Evolutionary conservation across 768 basidiomycete genomes (phyloP), one percentile per base, ranked within the genome.

Genomic region (Kwoniella mangroviensis): DNA sequence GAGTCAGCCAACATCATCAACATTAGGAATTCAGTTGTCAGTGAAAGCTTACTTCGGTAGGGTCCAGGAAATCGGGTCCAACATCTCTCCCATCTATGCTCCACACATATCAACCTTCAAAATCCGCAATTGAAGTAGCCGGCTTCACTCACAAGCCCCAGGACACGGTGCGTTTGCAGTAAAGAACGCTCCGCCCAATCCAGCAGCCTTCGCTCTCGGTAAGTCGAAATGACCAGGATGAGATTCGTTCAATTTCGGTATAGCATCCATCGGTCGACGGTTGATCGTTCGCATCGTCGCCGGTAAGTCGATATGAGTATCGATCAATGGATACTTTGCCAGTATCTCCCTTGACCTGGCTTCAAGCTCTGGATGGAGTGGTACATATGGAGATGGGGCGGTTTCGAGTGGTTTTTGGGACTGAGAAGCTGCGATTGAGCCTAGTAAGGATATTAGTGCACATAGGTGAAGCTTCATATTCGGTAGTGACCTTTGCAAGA

Each of bases 161-260:
- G 62, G 68, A 64, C 68, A 69, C 1, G 68, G 68, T 52, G 53
- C 56, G n/a, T 54, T 54, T 15, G 53, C 68, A 40, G 62, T 58
- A 19, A 69, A 34, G 21, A 69, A 69, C 21, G 53, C 56, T 17
- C 62, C 68, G 11, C 17, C 62, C 19, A 69, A 24, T 21, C 53
- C 53, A 28, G 63, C 68, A 11, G 13, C 61, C 56, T 54, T 63
- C 41, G 53, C 53, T 19, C 68, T 53, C 9, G 68, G 68, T 19
- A 69, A 24, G 45, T 69, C 68, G 21, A 63, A 51, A 62, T 69
- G 62, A 65, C 68, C 68, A 19, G 68, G 62, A 49, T 62, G 56
- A 22, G 59, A 60, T 9, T n/a, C 41, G 22, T 40, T 58, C 19
- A 69, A 22, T 59, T 21, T 26, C 1, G 60, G 55, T n/a, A 64